Conservation (phyloP, 1,284 basidiomycete genomes). For the Leccinum variabile region DNA sequence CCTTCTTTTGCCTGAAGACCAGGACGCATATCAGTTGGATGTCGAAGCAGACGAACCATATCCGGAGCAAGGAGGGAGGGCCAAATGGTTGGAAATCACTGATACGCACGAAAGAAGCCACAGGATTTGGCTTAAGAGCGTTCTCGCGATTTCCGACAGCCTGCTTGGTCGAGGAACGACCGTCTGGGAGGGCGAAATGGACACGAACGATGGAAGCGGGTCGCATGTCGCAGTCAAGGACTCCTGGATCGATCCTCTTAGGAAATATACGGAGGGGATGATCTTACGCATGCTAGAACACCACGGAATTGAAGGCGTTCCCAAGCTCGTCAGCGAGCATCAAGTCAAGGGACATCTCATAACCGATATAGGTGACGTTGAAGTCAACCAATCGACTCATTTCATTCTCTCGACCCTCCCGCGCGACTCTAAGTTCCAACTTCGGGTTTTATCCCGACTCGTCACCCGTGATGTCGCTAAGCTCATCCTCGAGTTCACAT, state of each 20-base stretch:
- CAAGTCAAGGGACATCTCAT: background rate
- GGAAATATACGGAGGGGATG: conserved; percentile 10
- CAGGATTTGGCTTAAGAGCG: background rate
- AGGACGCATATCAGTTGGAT: background rate
- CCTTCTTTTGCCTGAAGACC: background rate
- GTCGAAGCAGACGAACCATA: background rate
- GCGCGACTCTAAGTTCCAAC: background rate
- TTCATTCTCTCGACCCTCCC: background rate
- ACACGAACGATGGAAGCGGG: background rate
- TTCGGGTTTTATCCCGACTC: background rate
- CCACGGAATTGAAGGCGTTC: background rate
- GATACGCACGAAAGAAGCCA: background rate
- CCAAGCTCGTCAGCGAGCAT: background rate
- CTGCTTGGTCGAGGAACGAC: conserved; percentile 5
- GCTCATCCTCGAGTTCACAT: background rate
- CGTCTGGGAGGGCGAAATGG: conserved; percentile 9
- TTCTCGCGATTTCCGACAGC: conserved; percentile 7
- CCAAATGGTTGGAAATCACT: background rate
- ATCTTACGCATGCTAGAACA: conserved; percentile 1
- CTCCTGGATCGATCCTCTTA: conserved; percentile 7
- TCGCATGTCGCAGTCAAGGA: conserved; percentile 3
- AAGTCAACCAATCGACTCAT: background rate
- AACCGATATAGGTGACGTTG: background rate
- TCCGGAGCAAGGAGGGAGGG: background rate
- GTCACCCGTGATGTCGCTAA: background rate